A percentile compares a stretch with the other conserved stretches of the same genome.
phyloP scores from a whole-genome alignment of 1,284 basidiomycete species.

The Cryptococcus depauperatus region DNA sequence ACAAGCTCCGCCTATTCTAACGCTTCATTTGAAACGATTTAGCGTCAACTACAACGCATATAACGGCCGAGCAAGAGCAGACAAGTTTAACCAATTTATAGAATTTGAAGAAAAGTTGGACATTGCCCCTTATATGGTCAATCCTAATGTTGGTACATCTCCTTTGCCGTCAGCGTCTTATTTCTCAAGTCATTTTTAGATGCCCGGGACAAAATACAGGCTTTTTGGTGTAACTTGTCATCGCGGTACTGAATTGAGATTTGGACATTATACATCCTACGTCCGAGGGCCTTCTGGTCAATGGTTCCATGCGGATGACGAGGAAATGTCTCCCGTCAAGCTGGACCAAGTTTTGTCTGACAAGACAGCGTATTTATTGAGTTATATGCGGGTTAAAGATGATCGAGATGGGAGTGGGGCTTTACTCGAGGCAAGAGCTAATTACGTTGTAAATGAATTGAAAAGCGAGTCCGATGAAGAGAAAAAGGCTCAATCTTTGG shows the following conservation, averaged over 20 bases:
- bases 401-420: slow-evolving; percentile 6
- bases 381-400: slow-evolving; percentile 61
- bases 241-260: slow-evolving; percentile 83
- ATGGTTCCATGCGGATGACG: slow-evolving; percentile 96
- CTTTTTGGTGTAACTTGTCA: slow-evolving; percentile 91
- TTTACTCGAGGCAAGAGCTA: neutral
- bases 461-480: slow-evolving; percentile 37
- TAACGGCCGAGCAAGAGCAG: slow-evolving; percentile 62
- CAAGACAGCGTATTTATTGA: slow-evolving; percentile 85
- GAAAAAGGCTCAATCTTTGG: slow-evolving; percentile 50
- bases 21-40: slow-evolving; percentile 95
- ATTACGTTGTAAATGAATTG: neutral
- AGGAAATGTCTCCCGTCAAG: slow-evolving; percentile 52
- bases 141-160: slow-evolving; percentile 49
- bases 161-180: neutral
- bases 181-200: neutral
- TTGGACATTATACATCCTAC: slow-evolving; percentile 90
- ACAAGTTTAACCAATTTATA: slow-evolving; percentile 72
- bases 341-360: slow-evolving; percentile 51
- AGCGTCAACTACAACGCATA: slow-evolving; percentile 30
- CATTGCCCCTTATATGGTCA: slow-evolving; percentile 75
- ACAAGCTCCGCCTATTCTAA: slow-evolving; percentile 80
- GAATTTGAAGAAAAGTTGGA: slow-evolving; percentile 72
- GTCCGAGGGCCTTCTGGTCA: slow-evolving; percentile 63
- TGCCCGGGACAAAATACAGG: slow-evolving; percentile 66